A percentile compares a stretch with the other conserved stretches of the same genome.
Evolutionary conservation across 78 protist genomes (phyloP).

Genomic region (Guillardia theta): DNA sequence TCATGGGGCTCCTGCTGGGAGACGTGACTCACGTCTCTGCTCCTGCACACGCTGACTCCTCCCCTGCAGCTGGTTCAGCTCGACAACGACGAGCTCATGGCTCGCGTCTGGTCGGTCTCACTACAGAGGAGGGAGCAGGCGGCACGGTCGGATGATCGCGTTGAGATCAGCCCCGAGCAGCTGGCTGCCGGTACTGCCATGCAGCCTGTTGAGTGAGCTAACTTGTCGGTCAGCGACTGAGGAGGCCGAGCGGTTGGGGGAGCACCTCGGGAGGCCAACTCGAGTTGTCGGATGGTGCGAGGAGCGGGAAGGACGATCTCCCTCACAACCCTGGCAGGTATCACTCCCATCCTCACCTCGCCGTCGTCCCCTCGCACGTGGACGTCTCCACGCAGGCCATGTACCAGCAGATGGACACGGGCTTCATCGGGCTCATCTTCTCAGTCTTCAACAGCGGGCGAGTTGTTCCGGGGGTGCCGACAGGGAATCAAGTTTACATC

Average conservation of each 20-base stretch:
- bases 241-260: slow-evolving; percentile 16
- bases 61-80: neutral
- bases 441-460: slow-evolving; percentile 55
- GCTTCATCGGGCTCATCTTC: slow-evolving; percentile 67
- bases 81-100: neutral
- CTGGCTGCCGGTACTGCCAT: slow-evolving; percentile 46
- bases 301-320: no score
- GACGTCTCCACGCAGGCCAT: slow-evolving; percentile 55
- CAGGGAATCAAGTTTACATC: neutral
- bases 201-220: neutral
- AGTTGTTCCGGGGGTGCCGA: slow-evolving; percentile 19
- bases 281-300: slow-evolving; percentile 84
- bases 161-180: slow-evolving; percentile 71
- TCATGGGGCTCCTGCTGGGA: slow-evolving; percentile 75
- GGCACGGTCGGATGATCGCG: slow-evolving; percentile 60
- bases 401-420: slow-evolving; percentile 48
- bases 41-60: neutral
- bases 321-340: slow-evolving; percentile 69
- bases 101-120: neutral
- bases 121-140: neutral
- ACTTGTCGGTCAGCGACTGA: neutral
- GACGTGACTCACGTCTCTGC: no score
- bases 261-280: slow-evolving; percentile 17
- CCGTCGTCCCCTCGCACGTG: slow-evolving; percentile 69
- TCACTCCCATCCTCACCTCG: slow-evolving; percentile 84